Conservation (phyloP, 2,329 filamentous ascomycete species). For the Cercospora sp. region DNA sequence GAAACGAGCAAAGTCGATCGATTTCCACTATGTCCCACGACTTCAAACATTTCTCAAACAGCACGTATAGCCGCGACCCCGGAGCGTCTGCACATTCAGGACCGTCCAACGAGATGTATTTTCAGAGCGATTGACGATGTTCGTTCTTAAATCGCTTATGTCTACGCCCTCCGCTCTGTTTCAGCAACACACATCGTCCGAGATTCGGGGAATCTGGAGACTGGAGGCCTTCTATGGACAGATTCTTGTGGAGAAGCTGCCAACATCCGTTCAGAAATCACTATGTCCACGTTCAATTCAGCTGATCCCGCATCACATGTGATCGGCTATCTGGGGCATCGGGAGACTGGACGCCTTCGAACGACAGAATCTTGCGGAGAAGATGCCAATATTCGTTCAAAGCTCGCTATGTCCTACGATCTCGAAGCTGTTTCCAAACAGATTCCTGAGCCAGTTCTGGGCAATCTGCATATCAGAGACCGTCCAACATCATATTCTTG, state of each 20-base stretch:
- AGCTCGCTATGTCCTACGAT: not conserved
- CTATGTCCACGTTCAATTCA: too few species aligned
- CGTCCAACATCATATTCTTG: not conserved
- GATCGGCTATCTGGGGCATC: not conserved
- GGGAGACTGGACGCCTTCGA: not conserved
- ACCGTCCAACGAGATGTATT: not conserved
- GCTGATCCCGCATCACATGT: too few species aligned
- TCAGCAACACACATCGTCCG: not conserved
- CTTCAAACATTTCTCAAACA: not conserved
- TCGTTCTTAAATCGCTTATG: not conserved
- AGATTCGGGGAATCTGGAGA: not conserved
- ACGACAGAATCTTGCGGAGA: not conserved
- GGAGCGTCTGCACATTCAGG: not conserved
- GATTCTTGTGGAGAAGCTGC: not conserved
- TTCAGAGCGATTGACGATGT: not conserved
- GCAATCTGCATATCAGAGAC: not conserved
- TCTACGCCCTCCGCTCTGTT: not conserved
- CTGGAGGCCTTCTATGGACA: not conserved
- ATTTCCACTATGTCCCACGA: not conserved
- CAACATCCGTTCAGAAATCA: not conserved
- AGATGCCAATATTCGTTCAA: too few species aligned
- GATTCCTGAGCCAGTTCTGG: not conserved
- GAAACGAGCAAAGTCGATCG: not conserved
- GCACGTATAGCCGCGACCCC: not conserved
- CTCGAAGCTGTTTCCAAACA: not conserved